Conservation (phyloP, 1,139 yeast genomes). For the Kodamaea plutei region DNA sequence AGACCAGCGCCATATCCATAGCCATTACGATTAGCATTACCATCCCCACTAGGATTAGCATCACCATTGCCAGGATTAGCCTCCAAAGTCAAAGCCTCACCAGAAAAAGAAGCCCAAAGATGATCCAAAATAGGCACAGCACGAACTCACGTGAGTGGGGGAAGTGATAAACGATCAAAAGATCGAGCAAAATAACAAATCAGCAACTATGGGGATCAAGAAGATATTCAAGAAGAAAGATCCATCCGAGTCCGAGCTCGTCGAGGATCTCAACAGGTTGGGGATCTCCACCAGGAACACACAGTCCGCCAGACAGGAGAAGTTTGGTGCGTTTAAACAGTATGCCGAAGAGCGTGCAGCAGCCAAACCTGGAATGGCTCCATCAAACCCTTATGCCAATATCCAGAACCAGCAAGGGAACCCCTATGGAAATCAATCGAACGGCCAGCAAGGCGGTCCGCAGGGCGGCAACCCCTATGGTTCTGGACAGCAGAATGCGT, state of each 20-base stretch:
- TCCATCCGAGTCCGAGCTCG: slow-evolving; percentile 54
- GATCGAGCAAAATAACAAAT: too few relatives aligned
- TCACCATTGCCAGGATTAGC: too few relatives aligned
- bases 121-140: too few relatives aligned
- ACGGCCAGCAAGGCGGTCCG: slow-evolving; percentile 1
- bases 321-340: slow-evolving; percentile 62
- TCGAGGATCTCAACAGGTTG: slow-evolving; percentile 45
- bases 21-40: too few relatives aligned
- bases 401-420: slow-evolving; percentile 15
- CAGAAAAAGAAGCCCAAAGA: too few relatives aligned
- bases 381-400: slow-evolving; percentile 44
- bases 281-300: slow-evolving; percentile 49
- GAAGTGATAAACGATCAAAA: too few relatives aligned
- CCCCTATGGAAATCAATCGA: slow-evolving; percentile 23
- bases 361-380: slow-evolving; percentile 43
- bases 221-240: slow-evolving; percentile 61
- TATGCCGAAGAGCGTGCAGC: slow-evolving; percentile 51
- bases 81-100: too few relatives aligned
- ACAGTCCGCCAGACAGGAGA: slow-evolving; percentile 39
- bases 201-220: slow-evolving; percentile 42
- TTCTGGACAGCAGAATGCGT: not conserved
- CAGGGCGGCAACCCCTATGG: slow-evolving; percentile 2
- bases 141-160: too few relatives aligned
- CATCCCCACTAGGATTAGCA: too few relatives aligned
- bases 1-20: too few relatives aligned